A percentile compares a stretch with the other conserved stretches of the same genome.
Evolutionary conservation across 1,284 basidiomycete species (phyloP).

Genomic region (Ceratobasidium sp.): DNA sequence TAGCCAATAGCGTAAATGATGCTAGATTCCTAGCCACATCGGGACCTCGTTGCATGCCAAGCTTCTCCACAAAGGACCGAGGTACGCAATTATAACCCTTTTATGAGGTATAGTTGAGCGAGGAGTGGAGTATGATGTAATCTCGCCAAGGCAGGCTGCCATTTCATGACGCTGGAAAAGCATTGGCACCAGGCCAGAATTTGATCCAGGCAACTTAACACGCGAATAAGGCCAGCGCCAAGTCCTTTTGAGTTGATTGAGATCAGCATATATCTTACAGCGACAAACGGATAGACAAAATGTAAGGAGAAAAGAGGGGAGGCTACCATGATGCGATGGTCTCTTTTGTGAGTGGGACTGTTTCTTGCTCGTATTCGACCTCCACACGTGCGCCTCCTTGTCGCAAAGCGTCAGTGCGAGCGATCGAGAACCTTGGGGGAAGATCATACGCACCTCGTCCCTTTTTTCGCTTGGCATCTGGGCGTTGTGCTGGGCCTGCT

Average conservation of each 20-base stretch:
- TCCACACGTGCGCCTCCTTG: constrained; percentile 85
- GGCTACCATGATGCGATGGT: constrained; percentile 60
- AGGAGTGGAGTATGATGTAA: not conserved
- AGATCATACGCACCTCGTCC: constrained; percentile 65
- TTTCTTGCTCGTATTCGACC: constrained; percentile 95
- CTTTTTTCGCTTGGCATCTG: constrained; percentile 70
- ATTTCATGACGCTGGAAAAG: not conserved
- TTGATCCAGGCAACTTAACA: not conserved
- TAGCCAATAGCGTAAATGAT: constrained; percentile 31
- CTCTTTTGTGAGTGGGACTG: constrained; percentile 72
- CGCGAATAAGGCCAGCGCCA: not conserved
- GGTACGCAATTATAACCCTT: too few species aligned
- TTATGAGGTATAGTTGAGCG: not conserved
- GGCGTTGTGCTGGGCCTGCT: constrained; percentile 59
- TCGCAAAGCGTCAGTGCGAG: constrained; percentile 40
- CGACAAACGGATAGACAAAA: constrained; percentile 19
- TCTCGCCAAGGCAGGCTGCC: not conserved
- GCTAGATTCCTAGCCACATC: not conserved
- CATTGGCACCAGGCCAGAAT: not conserved
- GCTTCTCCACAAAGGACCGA: too few species aligned
- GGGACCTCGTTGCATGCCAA: too few species aligned
- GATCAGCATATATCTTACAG: constrained; percentile 31
- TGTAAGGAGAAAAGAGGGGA: not conserved
- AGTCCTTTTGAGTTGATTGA: not conserved
- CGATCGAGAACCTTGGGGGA: constrained; percentile 37